Evolutionary conservation across 2,329 filamentous ascomycete genomes (phyloP).

Genomic region (Mycosphaerella sp.): DNA sequence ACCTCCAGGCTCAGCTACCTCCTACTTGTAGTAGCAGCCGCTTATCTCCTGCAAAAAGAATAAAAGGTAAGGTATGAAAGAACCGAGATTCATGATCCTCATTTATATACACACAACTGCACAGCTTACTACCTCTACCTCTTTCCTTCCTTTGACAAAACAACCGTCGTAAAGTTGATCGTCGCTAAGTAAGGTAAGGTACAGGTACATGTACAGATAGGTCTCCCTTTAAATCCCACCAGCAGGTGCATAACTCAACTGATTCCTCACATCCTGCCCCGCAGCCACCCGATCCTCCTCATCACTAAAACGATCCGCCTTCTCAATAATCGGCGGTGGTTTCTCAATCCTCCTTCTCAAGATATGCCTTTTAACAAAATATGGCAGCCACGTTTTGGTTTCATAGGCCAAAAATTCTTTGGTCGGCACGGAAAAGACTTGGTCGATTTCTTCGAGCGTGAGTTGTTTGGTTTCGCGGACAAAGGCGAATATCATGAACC

Average conservation of each 20-base stretch:
- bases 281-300: conserved; percentile 4
- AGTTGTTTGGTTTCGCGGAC: conserved; percentile 45
- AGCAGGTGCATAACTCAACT: not conserved
- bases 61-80: too few species aligned
- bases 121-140: too few species aligned
- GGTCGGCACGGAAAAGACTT: conserved; percentile 50
- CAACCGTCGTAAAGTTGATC: too few species aligned
- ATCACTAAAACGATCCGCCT: conserved; percentile 13
- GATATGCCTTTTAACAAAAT: conserved; percentile 39
- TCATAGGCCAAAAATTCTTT: conserved; percentile 37
- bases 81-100: too few species aligned
- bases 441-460: conserved; percentile 44
- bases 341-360: conserved; percentile 35
- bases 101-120: too few species aligned
- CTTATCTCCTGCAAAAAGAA: too few species aligned
- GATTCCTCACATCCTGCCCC: not conserved
- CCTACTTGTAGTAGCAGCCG: too few species aligned
- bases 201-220: too few species aligned
- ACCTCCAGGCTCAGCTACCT: too few species aligned
- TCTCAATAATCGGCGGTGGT: conserved; percentile 37
- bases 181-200: too few species aligned
- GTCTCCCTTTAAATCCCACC: not conserved
- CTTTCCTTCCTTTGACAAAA: too few species aligned
- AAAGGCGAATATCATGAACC: conserved; percentile 44
- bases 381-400: conserved; percentile 36